Evolutionary conservation across 441 rosid genomes (phyloP).

Genomic region (Aquilaria agallochum): DNA sequence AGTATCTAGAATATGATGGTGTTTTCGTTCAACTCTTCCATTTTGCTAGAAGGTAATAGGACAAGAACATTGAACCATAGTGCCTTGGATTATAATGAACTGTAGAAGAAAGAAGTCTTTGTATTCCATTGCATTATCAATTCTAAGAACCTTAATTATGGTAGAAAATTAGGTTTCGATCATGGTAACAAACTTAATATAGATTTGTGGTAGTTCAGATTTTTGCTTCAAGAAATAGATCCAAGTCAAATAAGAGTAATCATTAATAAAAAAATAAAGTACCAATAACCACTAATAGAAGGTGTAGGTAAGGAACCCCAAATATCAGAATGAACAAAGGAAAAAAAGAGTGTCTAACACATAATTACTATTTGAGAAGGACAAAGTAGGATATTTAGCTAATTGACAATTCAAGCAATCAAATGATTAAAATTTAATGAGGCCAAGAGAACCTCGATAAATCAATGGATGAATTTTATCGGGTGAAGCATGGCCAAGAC

Average conservation of each 20-base stretch:
- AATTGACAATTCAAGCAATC: conserved; percentile 1
- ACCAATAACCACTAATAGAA: background rate
- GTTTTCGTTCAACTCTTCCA: background rate
- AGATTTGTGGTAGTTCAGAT: too few relatives aligned
- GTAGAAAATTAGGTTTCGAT: too few relatives aligned
- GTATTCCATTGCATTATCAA: conserved; percentile 5
- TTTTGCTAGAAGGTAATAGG: background rate
- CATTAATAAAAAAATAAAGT: conserved; percentile 8
- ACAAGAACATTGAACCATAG: background rate
- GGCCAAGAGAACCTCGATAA: conserved; percentile 1
- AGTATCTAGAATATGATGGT: background rate
- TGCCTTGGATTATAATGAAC: background rate
- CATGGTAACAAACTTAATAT: too few relatives aligned
- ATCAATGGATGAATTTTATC: background rate
- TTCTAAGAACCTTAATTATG: too few relatives aligned
- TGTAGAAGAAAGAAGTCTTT: background rate
- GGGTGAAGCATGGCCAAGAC: conserved; percentile 5
- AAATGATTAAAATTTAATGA: background rate
- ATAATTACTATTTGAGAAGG: conserved; percentile 3
- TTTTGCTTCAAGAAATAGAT: too few relatives aligned
- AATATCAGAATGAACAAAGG: conserved; percentile 8
- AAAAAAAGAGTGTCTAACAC: background rate
- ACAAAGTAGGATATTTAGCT: conserved; percentile 1
- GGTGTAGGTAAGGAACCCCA: background rate
- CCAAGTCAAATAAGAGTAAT: background rate